Evolutionary conservation across 306 rosid genomes (phyloP).

Genomic region (Castanopsis chinensis): DNA sequence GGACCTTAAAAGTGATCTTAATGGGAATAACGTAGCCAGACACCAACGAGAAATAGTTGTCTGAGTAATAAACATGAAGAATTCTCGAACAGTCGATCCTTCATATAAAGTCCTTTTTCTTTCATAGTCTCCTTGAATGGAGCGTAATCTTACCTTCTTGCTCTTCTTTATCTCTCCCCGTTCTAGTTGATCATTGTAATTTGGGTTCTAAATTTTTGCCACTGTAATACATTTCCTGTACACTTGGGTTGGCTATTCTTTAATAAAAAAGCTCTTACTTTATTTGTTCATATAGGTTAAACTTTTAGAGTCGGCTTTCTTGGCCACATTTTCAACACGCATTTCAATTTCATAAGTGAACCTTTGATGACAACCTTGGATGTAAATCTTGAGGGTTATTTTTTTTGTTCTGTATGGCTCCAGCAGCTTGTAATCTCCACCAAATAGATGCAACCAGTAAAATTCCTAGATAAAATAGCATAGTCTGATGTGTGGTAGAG

Average conservation of each 20-base stretch:
- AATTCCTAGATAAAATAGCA: constrained; percentile 72
- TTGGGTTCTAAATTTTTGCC: too few species aligned
- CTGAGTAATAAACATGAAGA: constrained; percentile 84
- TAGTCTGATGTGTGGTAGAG: constrained; percentile 63
- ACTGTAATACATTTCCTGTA: too few species aligned
- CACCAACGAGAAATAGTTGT: constrained; percentile 81
- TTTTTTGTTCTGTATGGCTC: constrained; percentile 61
- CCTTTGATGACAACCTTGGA: constrained; percentile 50
- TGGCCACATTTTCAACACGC: constrained; percentile 65
- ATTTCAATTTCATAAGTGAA: constrained; percentile 58
- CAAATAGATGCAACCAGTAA: constrained; percentile 80
- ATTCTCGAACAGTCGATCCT: constrained; percentile 28
- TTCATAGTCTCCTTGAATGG: too few species aligned
- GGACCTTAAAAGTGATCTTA: constrained; percentile 62
- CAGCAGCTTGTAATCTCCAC: constrained; percentile 77
- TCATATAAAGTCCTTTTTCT: too few species aligned
- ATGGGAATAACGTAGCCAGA: constrained; percentile 68
- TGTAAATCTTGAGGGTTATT: constrained; percentile 69
- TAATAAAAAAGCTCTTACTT: too few species aligned
- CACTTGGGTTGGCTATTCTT: too few species aligned
- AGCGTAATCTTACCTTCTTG: too few species aligned
- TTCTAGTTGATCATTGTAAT: constrained; percentile 6
- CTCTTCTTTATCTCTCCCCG: constrained; percentile 18
- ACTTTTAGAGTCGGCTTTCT: constrained; percentile 35
- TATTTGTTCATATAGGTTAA: constrained; percentile 30